Evolutionary conservation across 1,139 yeast species (phyloP).

Genomic region (Zygosaccharomyces sapae): DNA sequence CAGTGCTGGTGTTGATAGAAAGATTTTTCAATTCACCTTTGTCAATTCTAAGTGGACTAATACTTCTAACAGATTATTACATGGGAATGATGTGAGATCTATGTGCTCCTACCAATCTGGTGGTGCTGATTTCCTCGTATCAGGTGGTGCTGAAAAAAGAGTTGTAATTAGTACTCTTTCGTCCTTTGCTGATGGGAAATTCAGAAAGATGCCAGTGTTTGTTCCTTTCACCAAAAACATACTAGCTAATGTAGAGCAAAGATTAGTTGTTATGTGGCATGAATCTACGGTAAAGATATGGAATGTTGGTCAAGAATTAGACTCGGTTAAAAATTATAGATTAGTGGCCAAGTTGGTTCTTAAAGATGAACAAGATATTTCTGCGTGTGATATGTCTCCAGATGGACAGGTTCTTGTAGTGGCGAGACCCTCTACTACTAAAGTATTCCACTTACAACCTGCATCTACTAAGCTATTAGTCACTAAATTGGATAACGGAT

Average conservation of each 20-base stretch:
- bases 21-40: constrained; percentile 55
- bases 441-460: constrained; percentile 56
- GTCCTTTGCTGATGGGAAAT: constrained; percentile 67
- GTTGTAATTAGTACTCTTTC: constrained; percentile 66
- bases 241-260: constrained; percentile 45
- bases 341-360: constrained; percentile 63
- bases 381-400: constrained; percentile 62
- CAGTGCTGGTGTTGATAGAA: constrained; percentile 92
- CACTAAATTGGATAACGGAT: constrained; percentile 49
- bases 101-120: constrained; percentile 68
- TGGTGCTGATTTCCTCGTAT: constrained; percentile 63
- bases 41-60: constrained; percentile 62
- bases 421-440: constrained; percentile 66
- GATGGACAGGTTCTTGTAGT: constrained; percentile 68
- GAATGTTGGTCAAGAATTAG: constrained; percentile 44
- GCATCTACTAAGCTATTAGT: constrained; percentile 45
- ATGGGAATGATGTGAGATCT: constrained; percentile 85
- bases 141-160: constrained; percentile 88
- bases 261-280: constrained; percentile 70
- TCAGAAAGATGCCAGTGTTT: constrained; percentile 64
- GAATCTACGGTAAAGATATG: constrained; percentile 81
- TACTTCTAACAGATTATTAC: constrained; percentile 70
- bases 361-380: constrained; percentile 76
- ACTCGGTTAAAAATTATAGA: constrained; percentile 33
- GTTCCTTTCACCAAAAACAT: constrained; percentile 59